Base-by-base conservation (phyloP, 2,329 filamentous ascomycete genomes). In the Orbilia oligospora region DNA sequence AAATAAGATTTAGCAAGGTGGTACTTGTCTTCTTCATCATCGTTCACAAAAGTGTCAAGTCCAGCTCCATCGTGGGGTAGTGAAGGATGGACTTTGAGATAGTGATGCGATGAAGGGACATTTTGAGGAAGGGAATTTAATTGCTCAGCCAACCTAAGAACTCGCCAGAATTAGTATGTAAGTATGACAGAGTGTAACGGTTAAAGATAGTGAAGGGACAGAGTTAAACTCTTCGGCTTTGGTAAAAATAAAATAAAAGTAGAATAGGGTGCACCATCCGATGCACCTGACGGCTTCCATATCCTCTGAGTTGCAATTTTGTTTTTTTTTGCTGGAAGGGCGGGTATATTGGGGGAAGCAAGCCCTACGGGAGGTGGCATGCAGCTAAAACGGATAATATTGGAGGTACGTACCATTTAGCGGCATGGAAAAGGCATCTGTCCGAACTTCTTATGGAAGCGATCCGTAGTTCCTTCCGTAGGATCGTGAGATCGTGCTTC, bases 1-100 rank as follows among this genome's bases (percentile, higher is more conserved):
- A 98, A 98, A 81, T 97, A 91, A 0, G 95, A 92, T 84, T 97
- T 97, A 67, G 96, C 95, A 20, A 98, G 87, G 1, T 98, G 88
- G 83, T 95, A 98, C 82, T 78, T 78, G 68, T 78, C 75, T 69
- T 78, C 75, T n/a, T 78, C 75, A n/a, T 78, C 75, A 6, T 78
- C 75, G 20, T 44, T 72, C 4, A 67, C 61, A 58, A 78, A 78
- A 20, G 18, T 22, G 46, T 78, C 75, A 24, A 78, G 38, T 27
- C 46, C 30, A 14, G 41, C 33, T 36, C 66, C 46, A 16, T 72
- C 75, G 0, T 65, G 67, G 16, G 61, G 38, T 30, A 55, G 95
- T 81, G 88, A 87, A 0, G 88, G 58, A 8, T 86, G 10, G 91
- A 90, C 86, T 97, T 94, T 72, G 88, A 87, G 0, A 90, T 88